Evolutionary conservation across 345 rosid genomes (phyloP), one percentile per base, ranked within the genome.

Genomic region (Citrus reticulata): DNA sequence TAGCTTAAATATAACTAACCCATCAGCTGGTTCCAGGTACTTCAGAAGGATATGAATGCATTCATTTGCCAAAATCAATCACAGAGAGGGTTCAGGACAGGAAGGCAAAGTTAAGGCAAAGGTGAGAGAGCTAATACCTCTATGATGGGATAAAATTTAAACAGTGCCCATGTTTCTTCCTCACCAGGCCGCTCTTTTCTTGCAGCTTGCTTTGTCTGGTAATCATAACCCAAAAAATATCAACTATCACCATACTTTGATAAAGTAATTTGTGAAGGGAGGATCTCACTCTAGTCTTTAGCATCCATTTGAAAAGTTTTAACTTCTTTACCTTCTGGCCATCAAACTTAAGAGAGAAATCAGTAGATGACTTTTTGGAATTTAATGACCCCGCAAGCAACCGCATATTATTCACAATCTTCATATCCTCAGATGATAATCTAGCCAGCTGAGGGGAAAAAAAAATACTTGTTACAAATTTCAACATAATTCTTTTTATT

Each of bases 151-250:
- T 89, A 95, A 85, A 95, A 95, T 71, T 97, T 91, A 78, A 89
- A 95, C 7, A 93, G 88, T 78, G 87, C 91, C 99, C 99, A 95
- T 35, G 93, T 87, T 89, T 92, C 93, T 87, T 95, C 98, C 75
- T 95, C 98, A 22, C 88, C 95, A 42, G 89, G 84, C 79, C 98
- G 86, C 79, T 95, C 99, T 79, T 91, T 91, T 77, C 99, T 91
- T 63, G 88, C 85, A 60, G 98, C 98, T 54, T 87, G 89, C 85
- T 90, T 95, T 49, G 89, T 88, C 99, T 94, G 84, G 66, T 68
- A 55, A 83, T 61, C 39, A 77, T 78, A 77, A 76, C 65, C 68
- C n/a, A 69, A 78, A 46, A 68, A 61, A 29, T 68, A 58, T 77
- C 35, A 76, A 61, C 70, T 11, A 24, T 83, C 80, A 74, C 63